A percentile compares a stretch with the other conserved stretches of the same genome.
Evolutionary conservation across 495 filamentous ascomycete genomes (phyloP).

Genomic region (Neurospora cerealis): DNA sequence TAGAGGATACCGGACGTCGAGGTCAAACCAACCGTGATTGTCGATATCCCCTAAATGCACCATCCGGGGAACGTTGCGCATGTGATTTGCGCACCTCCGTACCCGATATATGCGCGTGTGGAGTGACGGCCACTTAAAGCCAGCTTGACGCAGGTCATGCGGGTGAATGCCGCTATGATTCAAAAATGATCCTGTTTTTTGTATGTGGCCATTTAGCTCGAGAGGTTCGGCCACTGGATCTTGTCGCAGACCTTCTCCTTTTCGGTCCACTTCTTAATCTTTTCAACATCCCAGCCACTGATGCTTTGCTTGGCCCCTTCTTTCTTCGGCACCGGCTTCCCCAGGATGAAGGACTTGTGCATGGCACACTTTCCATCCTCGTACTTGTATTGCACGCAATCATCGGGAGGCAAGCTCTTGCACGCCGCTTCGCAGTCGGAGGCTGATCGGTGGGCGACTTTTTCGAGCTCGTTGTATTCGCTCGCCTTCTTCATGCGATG

Average conservation of each 20-base stretch:
- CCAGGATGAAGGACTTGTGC: constrained; percentile 20
- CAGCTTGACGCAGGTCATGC: neutral
- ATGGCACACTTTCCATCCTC: constrained; percentile 21
- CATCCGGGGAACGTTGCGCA: neutral
- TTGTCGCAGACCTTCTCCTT: constrained; percentile 18
- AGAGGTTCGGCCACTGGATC: constrained; percentile 24
- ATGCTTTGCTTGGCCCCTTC: constrained; percentile 4
- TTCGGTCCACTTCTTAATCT: constrained; percentile 22
- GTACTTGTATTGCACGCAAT: constrained; percentile 32
- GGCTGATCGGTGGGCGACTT: constrained; percentile 29
- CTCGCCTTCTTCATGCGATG: constrained; percentile 20
- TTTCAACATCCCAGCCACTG: constrained; percentile 31
- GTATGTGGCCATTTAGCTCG: constrained; percentile 1
- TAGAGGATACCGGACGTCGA: neutral
- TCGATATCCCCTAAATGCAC: neutral
- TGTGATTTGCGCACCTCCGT: neutral
- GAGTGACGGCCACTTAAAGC: neutral
- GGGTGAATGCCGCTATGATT: neutral
- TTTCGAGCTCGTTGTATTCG: constrained; percentile 23
- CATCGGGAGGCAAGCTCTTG: constrained; percentile 16
- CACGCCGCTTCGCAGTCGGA: constrained; percentile 35
- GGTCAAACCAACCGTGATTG: neutral
- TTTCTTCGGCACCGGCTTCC: constrained; percentile 19
- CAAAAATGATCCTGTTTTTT: neutral
- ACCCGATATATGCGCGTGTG: neutral